Base-by-base conservation (phyloP, 768 basidiomycete species). In the Lactarius akahatsu region DNA sequence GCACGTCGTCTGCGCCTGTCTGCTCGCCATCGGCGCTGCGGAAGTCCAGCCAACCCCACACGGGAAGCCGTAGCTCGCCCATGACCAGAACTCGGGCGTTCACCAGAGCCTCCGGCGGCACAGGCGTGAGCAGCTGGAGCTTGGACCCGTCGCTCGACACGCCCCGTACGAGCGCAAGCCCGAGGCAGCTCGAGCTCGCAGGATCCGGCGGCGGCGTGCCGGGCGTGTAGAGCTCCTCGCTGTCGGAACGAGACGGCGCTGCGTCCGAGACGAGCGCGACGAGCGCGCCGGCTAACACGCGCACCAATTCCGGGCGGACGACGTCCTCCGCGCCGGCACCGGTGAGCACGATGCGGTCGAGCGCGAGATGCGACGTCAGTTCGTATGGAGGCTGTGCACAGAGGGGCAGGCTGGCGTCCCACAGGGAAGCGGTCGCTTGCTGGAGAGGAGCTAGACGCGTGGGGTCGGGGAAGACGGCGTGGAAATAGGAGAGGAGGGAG, bases 31-130 rank as follows among this genome's bases (percentile, higher is more conserved):
- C 75, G 2, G 76, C 76, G 4, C 70, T 73, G 64, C 77, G 73
- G 74, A 86, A 89, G 74, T 96, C 94, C 59, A 97, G 78, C 88
- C 94, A 86, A 0, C 90, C 94, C 86, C 90, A 90, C 0, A 94
- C 79, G 0, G 95, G 95, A 0, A 97, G 76, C 75, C 96, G 94
- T 72, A 95, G 79, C 73, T 94, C 93, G 9, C 95, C 95, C 75
- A 91, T 94, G 56, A 96, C 86, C 3, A 96, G 72, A 23, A 86
- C 78, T 4, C 84, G 77, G 28, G 72, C 67, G 7, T 74, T 71
- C 0, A 72, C 68, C 2, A 96, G 80, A 0, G 80, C 50, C 0
- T 72, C 61, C 0, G 83, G 76, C 0, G 88, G 86, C 1, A 94
- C 67, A 0, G 96, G 93, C 0, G 95, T 94, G 41, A 97, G 78